phyloP scores from a whole-genome alignment of 805 yeast species.

The Kuraishia hungarica region DNA sequence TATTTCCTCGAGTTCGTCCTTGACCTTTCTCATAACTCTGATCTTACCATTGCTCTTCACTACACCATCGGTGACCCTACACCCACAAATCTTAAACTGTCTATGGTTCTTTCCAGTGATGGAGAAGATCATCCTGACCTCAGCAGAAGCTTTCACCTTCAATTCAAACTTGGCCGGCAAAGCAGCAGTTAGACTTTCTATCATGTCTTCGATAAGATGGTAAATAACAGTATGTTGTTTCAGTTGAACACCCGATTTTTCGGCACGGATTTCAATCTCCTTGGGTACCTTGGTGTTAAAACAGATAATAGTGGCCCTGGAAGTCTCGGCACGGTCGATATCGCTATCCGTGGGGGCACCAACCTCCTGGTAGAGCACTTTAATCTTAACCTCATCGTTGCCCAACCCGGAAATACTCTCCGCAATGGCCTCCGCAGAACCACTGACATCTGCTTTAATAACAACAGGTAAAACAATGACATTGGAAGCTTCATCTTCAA shows the following conservation, averaged over 20 bases:
- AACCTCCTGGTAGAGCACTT: constrained; percentile 66
- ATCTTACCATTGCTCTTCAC: constrained; percentile 46
- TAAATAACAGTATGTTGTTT: constrained; percentile 74
- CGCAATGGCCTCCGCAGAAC: constrained; percentile 87
- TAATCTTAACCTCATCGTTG: constrained; percentile 70
- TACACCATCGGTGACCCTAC: constrained; percentile 65
- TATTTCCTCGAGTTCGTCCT: constrained; percentile 18
- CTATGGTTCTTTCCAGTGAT: constrained; percentile 52
- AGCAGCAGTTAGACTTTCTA: constrained; percentile 47
- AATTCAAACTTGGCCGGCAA: constrained; percentile 61
- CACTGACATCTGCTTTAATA: constrained; percentile 86
- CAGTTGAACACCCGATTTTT: constrained; percentile 45
- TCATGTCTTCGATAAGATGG: constrained; percentile 78
- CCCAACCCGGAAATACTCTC: constrained; percentile 82
- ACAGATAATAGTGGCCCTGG: constrained; percentile 67
- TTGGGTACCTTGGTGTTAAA: constrained; percentile 70
- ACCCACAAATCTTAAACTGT: constrained; percentile 72
- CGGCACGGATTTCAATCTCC: constrained; percentile 52
- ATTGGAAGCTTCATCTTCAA: constrained; percentile 17
- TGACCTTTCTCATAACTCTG: constrained; percentile 40
- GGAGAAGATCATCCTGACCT: constrained; percentile 62
- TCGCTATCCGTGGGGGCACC: constrained; percentile 70
- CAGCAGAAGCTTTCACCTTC: constrained; percentile 58
- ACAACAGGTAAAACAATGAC: constrained; percentile 47
- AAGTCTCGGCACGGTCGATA: constrained; percentile 55